Percentiles rank a stretch among this genome's conserved stretches.
Conservation (phyloP, 768 basidiomycete genomes). For the Podaxis rugospora region DNA sequence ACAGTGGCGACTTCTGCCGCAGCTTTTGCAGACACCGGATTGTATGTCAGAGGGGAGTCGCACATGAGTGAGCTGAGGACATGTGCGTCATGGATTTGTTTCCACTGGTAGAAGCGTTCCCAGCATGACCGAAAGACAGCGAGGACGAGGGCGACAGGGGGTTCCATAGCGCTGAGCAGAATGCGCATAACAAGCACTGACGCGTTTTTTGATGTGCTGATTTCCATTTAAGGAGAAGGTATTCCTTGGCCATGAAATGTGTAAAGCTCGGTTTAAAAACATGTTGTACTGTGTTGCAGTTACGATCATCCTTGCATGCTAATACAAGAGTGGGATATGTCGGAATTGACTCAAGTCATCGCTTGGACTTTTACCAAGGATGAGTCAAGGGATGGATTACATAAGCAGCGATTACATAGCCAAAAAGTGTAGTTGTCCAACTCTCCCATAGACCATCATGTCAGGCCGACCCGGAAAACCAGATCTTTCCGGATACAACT, state of each 20-base stretch:
- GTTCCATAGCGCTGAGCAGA: not conserved
- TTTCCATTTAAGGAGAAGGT: too few species aligned
- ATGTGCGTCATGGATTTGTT: not conserved
- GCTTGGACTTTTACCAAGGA: not conserved
- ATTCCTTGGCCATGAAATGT: too few species aligned
- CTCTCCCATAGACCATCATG: slow-evolving; percentile 18
- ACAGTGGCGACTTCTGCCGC: not conserved
- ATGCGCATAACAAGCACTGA: too few species aligned
- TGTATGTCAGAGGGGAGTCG: not conserved
- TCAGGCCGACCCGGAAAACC: slow-evolving; percentile 47
- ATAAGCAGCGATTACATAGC: not conserved
- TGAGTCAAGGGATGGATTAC: not conserved
- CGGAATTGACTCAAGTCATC: not conserved
- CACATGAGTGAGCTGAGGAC: not conserved
- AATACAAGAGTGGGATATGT: not conserved
- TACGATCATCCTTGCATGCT: not conserved
- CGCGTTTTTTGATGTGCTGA: too few species aligned
- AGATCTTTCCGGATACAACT: slow-evolving; percentile 91
- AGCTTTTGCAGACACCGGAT: not conserved
- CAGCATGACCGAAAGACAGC: not conserved
- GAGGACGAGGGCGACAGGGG: not conserved
- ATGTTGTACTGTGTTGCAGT: too few species aligned
- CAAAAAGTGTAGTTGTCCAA: not conserved
- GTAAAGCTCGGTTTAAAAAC: too few species aligned
- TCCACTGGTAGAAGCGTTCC: not conserved